A percentile compares a stretch with the other conserved stretches of the same genome.
These are phyloP conservation scores for Xylariomycetidae sp. DNA, from an alignment of 2,329 filamentous ascomycete genomes.

Conservation along the genomic window DNA sequence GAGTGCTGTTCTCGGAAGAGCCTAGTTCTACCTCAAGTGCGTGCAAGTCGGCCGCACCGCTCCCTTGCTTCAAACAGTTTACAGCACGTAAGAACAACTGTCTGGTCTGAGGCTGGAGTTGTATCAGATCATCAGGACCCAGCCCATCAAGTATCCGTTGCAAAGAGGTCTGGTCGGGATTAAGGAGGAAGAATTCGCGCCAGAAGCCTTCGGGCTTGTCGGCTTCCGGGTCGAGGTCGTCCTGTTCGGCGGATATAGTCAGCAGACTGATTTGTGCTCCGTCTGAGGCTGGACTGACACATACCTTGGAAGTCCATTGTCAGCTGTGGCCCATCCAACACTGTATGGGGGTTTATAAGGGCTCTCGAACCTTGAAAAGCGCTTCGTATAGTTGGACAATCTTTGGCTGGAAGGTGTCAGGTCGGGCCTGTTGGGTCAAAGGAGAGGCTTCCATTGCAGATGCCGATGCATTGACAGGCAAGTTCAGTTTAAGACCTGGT, in stretches of 20 bases:
- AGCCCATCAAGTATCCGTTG: constrained; percentile 65
- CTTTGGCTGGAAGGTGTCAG: constrained; percentile 89
- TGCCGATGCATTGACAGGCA: no score
- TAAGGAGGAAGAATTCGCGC: constrained; percentile 90
- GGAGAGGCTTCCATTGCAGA: constrained; percentile 78
- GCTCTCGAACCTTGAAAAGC: constrained; percentile 64
- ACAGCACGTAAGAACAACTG: constrained; percentile 75
- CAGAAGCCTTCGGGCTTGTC: constrained; percentile 88
- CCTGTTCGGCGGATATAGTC: no score
- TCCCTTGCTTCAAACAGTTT: constrained; percentile 57
- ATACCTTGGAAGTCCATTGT: constrained; percentile 24
- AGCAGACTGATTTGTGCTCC: no score
- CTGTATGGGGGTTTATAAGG: constrained; percentile 12
- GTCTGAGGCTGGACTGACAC: no score
- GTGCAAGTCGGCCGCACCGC: constrained; percentile 63
- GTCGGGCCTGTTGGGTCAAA: constrained; percentile 85
- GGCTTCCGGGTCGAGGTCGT: constrained; percentile 57
- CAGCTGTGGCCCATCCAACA: constrained; percentile 17
- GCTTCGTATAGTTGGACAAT: constrained; percentile 84
- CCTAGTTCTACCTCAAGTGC: constrained; percentile 71
- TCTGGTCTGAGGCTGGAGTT: constrained; percentile 71
- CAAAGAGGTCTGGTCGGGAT: constrained; percentile 68
- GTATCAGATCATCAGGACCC: constrained; percentile 69
- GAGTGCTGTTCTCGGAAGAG: neutral
- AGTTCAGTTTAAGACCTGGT: no score